Evolutionary conservation across 345 rosid species (phyloP).

Genomic region (Pistacia vera): DNA sequence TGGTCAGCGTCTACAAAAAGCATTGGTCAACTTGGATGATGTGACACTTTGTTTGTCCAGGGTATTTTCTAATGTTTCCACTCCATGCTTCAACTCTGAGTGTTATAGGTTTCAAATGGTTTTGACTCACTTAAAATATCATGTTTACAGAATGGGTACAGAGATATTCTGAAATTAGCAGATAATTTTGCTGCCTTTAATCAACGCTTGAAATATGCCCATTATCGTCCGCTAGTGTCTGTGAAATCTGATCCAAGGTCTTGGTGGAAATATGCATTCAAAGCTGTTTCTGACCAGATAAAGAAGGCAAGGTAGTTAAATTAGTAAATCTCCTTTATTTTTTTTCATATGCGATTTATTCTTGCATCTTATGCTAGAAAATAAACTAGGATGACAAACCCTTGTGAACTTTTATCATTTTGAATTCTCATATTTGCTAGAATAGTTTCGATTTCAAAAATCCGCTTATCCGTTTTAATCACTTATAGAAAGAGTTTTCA

Average conservation of each 20-base stretch:
- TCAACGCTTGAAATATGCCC: constrained; percentile 85
- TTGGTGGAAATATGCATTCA: constrained; percentile 97
- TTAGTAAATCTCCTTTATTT: constrained; percentile 9
- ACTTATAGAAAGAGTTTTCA: background rate
- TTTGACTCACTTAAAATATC: constrained; percentile 24
- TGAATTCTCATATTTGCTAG: background rate
- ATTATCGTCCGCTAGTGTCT: constrained; percentile 79
- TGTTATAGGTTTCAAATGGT: constrained; percentile 23
- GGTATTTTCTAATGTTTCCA: constrained; percentile 45
- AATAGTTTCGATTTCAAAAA: background rate
- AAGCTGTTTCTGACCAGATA: constrained; percentile 82
- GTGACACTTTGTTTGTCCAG: constrained; percentile 92
- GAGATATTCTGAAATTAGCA: constrained; percentile 82
- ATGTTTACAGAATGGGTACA: constrained; percentile 77
- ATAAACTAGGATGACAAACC: background rate
- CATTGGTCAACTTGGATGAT: constrained; percentile 82
- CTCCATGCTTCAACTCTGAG: constrained; percentile 15
- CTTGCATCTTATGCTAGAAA: background rate
- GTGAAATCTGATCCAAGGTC: constrained; percentile 71
- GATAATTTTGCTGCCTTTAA: constrained; percentile 93
- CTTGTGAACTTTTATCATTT: background rate
- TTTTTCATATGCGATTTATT: background rate
- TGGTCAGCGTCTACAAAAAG: constrained; percentile 75
- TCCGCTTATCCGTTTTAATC: background rate
- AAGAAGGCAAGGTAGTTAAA: constrained; percentile 74